A percentile compares a stretch with the other conserved stretches of the same genome.
Evolutionary conservation across 257 asterid species (phyloP).

Genomic region (Anisodus acutangulus): DNA sequence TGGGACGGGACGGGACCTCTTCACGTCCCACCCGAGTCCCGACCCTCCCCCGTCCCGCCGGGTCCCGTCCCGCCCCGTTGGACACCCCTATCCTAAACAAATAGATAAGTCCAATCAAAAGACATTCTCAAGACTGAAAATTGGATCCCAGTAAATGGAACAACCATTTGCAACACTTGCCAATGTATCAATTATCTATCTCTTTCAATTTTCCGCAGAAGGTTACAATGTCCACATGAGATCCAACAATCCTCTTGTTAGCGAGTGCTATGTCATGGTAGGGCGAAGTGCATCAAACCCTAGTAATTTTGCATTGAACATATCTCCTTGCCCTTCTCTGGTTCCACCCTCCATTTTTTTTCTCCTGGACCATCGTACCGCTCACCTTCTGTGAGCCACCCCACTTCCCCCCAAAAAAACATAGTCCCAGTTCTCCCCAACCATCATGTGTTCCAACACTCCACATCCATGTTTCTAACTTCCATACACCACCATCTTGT

Average conservation of each 20-base stretch:
- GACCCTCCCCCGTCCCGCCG: no score
- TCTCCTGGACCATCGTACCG: not conserved
- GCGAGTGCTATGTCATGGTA: not conserved
- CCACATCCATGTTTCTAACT: not conserved
- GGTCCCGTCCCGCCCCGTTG: no score
- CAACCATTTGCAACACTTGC: not conserved
- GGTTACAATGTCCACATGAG: not conserved
- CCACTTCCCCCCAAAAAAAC: not conserved
- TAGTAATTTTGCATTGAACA: not conserved
- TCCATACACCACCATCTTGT: not conserved
- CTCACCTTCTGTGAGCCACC: not conserved
- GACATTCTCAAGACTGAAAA: not conserved
- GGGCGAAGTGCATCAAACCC: not conserved
- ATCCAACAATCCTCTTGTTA: not conserved
- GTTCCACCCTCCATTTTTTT: not conserved
- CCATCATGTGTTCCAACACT: not conserved
- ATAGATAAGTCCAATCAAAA: not conserved
- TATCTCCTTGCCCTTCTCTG: not conserved
- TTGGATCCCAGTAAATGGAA: not conserved
- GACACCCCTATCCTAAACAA: not conserved
- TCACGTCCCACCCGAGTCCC: no score
- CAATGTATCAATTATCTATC: not conserved
- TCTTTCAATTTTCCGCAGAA: not conserved
- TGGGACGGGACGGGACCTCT: no score
- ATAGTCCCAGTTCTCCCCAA: not conserved